Percentiles rank a stretch among this genome's conserved stretches.
phyloP scores from a whole-genome alignment of 345 rosid species.

The Eucalyptus sp. region DNA sequence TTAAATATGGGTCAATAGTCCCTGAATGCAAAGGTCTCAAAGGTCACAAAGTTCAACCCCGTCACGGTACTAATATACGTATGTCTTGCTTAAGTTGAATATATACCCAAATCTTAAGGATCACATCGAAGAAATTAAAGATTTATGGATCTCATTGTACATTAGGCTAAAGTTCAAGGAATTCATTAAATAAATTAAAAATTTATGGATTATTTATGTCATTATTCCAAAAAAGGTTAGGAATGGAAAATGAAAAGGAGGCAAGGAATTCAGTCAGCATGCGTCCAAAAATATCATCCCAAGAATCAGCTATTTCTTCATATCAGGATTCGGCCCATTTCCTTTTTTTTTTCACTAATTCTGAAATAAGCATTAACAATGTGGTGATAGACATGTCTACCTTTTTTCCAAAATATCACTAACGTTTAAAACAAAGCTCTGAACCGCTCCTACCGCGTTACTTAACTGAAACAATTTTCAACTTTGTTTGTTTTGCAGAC shows the following conservation, averaged over 20 bases:
- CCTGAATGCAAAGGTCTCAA: neutral
- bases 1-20: neutral
- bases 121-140: too few relatives aligned
- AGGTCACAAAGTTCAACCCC: too few relatives aligned
- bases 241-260: neutral
- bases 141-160: fast-evolving
- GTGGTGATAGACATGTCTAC: fast-evolving
- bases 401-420: neutral
- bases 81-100: neutral
- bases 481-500: fast-evolving
- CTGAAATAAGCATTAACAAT: neutral
- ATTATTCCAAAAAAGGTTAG: fast-evolving
- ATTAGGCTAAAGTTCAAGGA: too few relatives aligned
- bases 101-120: fast-evolving
- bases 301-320: neutral
- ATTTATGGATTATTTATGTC: fast-evolving
- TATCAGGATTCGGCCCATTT: neutral
- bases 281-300: neutral
- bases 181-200: too few relatives aligned
- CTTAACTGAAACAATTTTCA: neutral
- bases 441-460: neutral
- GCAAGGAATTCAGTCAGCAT: neutral
- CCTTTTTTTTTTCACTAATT: fast-evolving
- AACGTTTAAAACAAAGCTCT: fast-evolving
- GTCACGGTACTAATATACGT: fast-evolving